Evolutionary conservation across 1,139 yeast genomes (phyloP).

Genomic region (Blastobotrys petasosporus): DNA sequence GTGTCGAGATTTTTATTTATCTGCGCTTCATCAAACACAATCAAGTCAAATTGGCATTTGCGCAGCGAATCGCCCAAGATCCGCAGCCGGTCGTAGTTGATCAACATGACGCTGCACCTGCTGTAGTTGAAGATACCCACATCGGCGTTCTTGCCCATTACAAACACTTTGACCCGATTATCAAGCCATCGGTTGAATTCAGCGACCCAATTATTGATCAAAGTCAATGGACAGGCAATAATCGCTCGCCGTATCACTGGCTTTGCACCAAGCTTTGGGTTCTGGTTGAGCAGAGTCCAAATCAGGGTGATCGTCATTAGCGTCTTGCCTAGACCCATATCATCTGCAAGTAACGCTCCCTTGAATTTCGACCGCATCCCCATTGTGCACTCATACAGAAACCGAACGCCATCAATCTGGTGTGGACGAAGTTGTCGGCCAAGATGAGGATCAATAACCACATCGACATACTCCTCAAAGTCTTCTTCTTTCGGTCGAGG

Average conservation of each 20-base stretch:
- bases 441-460: conserved; percentile 65
- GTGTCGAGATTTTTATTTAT: conserved; percentile 59
- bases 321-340: conserved; percentile 96
- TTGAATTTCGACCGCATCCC: conserved; percentile 51
- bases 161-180: conserved; percentile 45
- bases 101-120: conserved; percentile 69
- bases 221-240: conserved; percentile 87
- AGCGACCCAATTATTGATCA: conserved; percentile 78
- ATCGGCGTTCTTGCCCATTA: conserved; percentile 40
- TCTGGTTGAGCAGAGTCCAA: conserved; percentile 78
- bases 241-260: conserved; percentile 53
- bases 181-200: conserved; percentile 87
- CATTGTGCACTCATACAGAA: conserved; percentile 76
- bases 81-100: conserved; percentile 81
- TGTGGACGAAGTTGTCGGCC: conserved; percentile 62
- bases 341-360: conserved; percentile 90
- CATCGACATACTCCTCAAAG: conserved; percentile 38
- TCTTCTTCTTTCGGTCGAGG: conserved; percentile 31
- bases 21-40: conserved; percentile 96
- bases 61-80: conserved; percentile 50
- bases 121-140: conserved; percentile 62
- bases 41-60: conserved; percentile 53
- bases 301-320: conserved; percentile 75
- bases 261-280: conserved; percentile 44
- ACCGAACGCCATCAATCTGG: conserved; percentile 75